Conservation (phyloP, 768 basidiomycete genomes). For the Lentinula boryana region DNA sequence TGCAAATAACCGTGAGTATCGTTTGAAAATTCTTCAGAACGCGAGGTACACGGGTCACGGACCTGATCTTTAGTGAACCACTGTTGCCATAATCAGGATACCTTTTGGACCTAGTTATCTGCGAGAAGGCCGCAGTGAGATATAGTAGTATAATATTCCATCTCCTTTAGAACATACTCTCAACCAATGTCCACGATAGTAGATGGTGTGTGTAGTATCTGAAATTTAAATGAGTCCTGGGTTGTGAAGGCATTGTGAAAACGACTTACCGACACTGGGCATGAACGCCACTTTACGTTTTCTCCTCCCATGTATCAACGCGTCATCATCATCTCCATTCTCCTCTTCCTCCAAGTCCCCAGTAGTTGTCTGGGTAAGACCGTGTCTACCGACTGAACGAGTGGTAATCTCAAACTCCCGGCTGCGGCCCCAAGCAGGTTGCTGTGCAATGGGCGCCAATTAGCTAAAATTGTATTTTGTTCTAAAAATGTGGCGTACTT, state of each 20-base stretch:
- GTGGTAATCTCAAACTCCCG: constrained; percentile 89
- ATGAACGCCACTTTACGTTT: constrained; percentile 81
- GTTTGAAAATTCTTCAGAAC: constrained; percentile 7
- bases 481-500: constrained; percentile 36
- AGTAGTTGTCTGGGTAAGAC: constrained; percentile 59
- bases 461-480: constrained; percentile 11
- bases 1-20: constrained; percentile 20
- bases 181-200: constrained; percentile 86
- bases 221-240: not conserved
- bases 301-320: constrained; percentile 59
- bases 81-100: constrained; percentile 73
- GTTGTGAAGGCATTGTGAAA: constrained; percentile 8
- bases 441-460: constrained; percentile 35
- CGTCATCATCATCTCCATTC: constrained; percentile 49
- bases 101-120: constrained; percentile 80
- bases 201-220: constrained; percentile 88
- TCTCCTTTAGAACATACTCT: constrained; percentile 41
- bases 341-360: constrained; percentile 82
- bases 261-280: constrained; percentile 67
- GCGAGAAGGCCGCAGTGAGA: constrained; percentile 1
- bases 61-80: constrained; percentile 78
- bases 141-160: not conserved
- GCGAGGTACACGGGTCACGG: constrained; percentile 13
- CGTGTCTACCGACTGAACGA: constrained; percentile 58
- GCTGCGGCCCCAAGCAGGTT: constrained; percentile 87